Base-by-base conservation (phyloP, 176 grass and related monocot genomes). In the Pontederia crassipes region DNA sequence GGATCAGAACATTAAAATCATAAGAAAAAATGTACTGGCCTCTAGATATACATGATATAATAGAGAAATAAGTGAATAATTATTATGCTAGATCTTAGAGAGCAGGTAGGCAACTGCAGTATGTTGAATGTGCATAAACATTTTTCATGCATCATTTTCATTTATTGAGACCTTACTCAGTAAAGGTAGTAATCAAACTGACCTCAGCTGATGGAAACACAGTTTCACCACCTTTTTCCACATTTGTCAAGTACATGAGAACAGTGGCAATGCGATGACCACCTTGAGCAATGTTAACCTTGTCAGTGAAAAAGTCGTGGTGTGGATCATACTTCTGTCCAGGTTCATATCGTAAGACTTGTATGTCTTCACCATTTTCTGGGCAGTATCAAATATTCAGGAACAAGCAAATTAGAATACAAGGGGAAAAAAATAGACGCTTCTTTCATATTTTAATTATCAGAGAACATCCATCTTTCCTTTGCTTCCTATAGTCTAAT, bases 321-420 rank as follows among this genome's bases (percentile, higher is more conserved):
- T 92, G 84, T 1, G 77, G 79, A 71, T 89, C 84, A 55, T 98
- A 92, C 74, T 88, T 89, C 78, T 98, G 81, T 5, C 84, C 88
- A 63, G 51, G 70, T 72, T 83, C 86, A 63, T 92, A 98, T 27
- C 84, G 83, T 48, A 83, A 28, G 46, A 98, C 77, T 83, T 98
- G 93, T 17, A 92, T 92, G 66, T 89, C 88, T 70, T 98, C 93
- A 12, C 84, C 84, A 65, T 98, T 98, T 74, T 98, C 93, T 98
- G 79, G 28, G 72, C 45, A 83, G 28, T 28, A 74, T 59, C 28
- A 55, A 46, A 20, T 3, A 55, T 45, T 26, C 26, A 59, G 12
- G 17, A 80, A 68, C 11, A 87, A 60, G 18, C 20, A 14, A 24
- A 11, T 67, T 20, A 45, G 68, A 56, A 12, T 49, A 57, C 68